Percentiles rank a stretch among this genome's conserved stretches.
Evolutionary conservation across 2,329 filamentous ascomycete species (phyloP).

Genomic region (Pyrenophora teres): DNA sequence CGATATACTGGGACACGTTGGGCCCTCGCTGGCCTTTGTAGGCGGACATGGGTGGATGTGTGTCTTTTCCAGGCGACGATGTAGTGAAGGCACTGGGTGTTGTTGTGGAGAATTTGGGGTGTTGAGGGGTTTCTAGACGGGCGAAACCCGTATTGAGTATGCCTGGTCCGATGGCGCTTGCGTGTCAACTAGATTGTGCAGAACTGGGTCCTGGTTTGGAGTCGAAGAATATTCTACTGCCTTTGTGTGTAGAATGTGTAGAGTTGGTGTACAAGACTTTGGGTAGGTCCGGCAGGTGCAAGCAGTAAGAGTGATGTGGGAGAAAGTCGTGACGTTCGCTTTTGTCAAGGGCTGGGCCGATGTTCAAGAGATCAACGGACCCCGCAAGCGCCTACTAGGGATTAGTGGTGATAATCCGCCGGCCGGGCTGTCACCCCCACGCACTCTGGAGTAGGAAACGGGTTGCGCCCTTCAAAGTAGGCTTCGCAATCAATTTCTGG

Average conservation of each 20-base stretch:
- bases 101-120: conserved; percentile 19
- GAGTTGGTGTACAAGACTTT: not conserved
- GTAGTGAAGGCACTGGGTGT: conserved; percentile 15
- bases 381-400: conserved; percentile 25
- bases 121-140: conserved; percentile 20
- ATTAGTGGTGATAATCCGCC: conserved; percentile 16
- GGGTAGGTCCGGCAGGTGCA: not conserved
- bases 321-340: conserved; percentile 26
- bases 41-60: conserved; percentile 63
- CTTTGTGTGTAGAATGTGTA: not conserved
- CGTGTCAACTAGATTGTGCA: conserved; percentile 3
- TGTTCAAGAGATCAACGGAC: conserved; percentile 13
- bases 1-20: conserved; percentile 89
- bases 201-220: not conserved
- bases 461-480: not conserved
- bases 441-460: conserved; percentile 2
- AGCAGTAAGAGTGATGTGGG: conserved; percentile 11
- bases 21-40: conserved; percentile 78
- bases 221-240: not conserved
- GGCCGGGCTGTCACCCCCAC: conserved; percentile 10
- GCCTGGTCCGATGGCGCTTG: conserved; percentile 19
- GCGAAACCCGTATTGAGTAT: conserved; percentile 18
- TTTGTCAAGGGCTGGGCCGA: conserved; percentile 9
- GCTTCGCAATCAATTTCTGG: too few relatives aligned
- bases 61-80: conserved; percentile 12